Evolutionary conservation across 2,329 filamentous ascomycete genomes (phyloP), one percentile per base, ranked within the genome.

Genomic region (Pseudocercospora cruenta): DNA sequence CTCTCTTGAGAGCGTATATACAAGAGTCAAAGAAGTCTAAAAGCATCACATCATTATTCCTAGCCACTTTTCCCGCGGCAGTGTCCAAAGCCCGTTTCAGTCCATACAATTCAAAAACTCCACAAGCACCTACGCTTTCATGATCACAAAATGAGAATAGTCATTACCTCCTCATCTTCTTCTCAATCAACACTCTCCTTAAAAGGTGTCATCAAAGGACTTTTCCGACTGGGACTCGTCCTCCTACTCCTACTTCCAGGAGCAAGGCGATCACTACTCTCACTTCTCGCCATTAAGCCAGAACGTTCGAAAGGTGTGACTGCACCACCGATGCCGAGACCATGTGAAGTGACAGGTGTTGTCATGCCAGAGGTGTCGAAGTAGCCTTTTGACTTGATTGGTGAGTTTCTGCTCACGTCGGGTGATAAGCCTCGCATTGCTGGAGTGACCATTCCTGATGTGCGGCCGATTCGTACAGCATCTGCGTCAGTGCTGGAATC

Each of bases 201-300:
- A 61, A 78, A 66, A 10, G 72, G 72, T 59, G 66, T 71, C 72
- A 79, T 73, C 51, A 78, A 61, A 60, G 77, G 76, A 71, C 79
- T 82, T 71, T 78, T 77, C 60, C 83, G 81, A 58, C 81, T 83
- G 12, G 85, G 85, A 72, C 82, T 84, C 21, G 77, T 80, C 59
- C 79, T 76, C 16, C 82, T 73, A 72, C 82, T 83, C 64, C 78
- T 79, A 67, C 85, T 85, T 14, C 87, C 76, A 8, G 82, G 85
- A 16, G 86, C 83, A 43, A 97, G 79, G 65, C 92, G 85, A 76
- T 98, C 95, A 61, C 93, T 85, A 76, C 93, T 96, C 76, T 97
- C 94, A 0, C 92, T 96, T 71, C 94, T 84, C 2, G 93, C 87
- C 62, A 92, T 89, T 69, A 97, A 78, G 1, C 94, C 94, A 55